These are phyloP conservation scores for Penicillium coffeae DNA, from an alignment of 495 filamentous ascomycete genomes.

Conservation along the genomic window DNA sequence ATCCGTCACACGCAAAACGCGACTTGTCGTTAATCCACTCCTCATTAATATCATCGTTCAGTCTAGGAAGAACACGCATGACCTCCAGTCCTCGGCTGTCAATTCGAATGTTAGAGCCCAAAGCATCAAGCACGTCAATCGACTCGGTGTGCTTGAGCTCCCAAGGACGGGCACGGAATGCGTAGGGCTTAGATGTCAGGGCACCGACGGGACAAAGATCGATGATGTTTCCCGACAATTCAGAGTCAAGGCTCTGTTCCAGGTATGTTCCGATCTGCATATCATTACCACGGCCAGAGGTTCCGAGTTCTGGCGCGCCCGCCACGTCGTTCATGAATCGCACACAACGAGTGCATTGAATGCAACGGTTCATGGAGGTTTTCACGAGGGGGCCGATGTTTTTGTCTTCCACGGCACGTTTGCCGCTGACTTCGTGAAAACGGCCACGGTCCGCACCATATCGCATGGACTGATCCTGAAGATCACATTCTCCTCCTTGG, in stretches of 20 bases:
- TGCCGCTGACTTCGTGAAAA: slow-evolving; percentile 91
- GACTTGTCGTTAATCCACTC: slow-evolving; percentile 99
- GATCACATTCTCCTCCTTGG: slow-evolving; percentile 96
- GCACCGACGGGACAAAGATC: slow-evolving; percentile 97
- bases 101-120: slow-evolving; percentile 91
- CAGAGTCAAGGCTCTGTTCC: slow-evolving; percentile 83
- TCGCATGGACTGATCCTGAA: slow-evolving; percentile 98
- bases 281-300: slow-evolving; percentile 90
- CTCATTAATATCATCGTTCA: slow-evolving; percentile 98
- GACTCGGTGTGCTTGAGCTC: slow-evolving; percentile 91
- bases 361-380: slow-evolving; percentile 99
- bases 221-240: slow-evolving; percentile 95
- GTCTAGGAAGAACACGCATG: slow-evolving; percentile 85
- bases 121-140: slow-evolving; percentile 85
- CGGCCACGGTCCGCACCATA: slow-evolving; percentile 94
- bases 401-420: slow-evolving; percentile 98
- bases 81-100: slow-evolving; percentile 93
- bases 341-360: slow-evolving; percentile 96
- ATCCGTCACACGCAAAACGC: slow-evolving; percentile 93
- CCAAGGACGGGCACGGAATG: slow-evolving; percentile 95
- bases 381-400: slow-evolving; percentile 98
- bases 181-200: slow-evolving; percentile 93
- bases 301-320: slow-evolving; percentile 90
- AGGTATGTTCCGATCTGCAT: slow-evolving; percentile 98
- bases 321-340: slow-evolving; percentile 97